phyloP scores from a whole-genome alignment of 441 rosid genomes.

The Eutrema salsugineum region DNA sequence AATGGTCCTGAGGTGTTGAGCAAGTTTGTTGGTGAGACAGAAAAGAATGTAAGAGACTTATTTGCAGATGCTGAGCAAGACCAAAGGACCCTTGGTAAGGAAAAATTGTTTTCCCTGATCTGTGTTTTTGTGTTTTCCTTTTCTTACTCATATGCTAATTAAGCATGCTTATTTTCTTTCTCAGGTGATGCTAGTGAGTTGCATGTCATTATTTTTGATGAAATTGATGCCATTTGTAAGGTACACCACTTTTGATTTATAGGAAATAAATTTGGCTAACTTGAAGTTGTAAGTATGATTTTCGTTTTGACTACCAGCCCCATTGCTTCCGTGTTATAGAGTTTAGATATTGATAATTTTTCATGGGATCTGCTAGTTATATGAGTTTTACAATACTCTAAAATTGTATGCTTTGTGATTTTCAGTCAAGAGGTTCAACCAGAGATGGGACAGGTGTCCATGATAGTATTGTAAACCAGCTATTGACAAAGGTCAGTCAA shows the following conservation, averaged over 20 bases:
- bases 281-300: not conserved
- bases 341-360: not conserved
- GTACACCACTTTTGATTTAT: conserved; percentile 16
- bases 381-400: not conserved
- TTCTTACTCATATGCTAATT: conserved; percentile 4
- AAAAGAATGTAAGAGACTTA: conserved; percentile 94
- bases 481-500: conserved; percentile 81
- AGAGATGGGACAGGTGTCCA: conserved; percentile 99
- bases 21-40: conserved; percentile 99
- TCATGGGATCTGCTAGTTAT: conserved; percentile 10
- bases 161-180: conserved; percentile 18
- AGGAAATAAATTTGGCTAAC: not conserved
- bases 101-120: not conserved
- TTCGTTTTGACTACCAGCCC: not conserved
- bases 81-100: conserved; percentile 72
- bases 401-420: conserved; percentile 15
- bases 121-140: conserved; percentile 5
- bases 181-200: conserved; percentile 95
- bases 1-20: conserved; percentile 99
- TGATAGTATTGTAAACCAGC: conserved; percentile 97
- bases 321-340: not conserved
- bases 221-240: conserved; percentile 77
- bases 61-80: conserved; percentile 99
- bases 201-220: conserved; percentile 97
- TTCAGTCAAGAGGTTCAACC: conserved; percentile 99